Conservation (phyloP, 805 yeast genomes). For the Lipomyces lipofer region DNA sequence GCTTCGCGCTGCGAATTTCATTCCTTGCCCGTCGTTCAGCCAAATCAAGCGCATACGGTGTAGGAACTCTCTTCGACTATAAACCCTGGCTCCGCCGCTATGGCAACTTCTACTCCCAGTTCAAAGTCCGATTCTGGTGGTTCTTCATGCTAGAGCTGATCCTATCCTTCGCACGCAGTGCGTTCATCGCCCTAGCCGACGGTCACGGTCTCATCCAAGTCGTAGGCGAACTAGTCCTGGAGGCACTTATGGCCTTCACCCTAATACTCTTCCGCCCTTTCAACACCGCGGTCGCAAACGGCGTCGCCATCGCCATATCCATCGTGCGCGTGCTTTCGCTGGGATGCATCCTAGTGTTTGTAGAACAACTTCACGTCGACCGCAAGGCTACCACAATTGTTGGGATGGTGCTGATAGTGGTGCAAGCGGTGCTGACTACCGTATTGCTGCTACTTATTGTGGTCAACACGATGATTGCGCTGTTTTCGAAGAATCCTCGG, state of each 20-base stretch:
- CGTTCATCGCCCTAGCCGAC: slow-evolving; percentile 39
- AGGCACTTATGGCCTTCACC: slow-evolving; percentile 32
- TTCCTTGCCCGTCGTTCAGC: slow-evolving; percentile 35
- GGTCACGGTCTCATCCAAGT: slow-evolving; percentile 40
- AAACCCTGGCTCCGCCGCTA: slow-evolving; percentile 39
- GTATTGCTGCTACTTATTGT: slow-evolving; percentile 35
- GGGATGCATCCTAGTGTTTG: slow-evolving; percentile 38
- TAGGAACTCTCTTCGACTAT: slow-evolving; percentile 34
- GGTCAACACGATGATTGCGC: slow-evolving; percentile 16
- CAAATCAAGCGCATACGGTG: slow-evolving; percentile 29
- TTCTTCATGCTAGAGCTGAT: slow-evolving; percentile 34
- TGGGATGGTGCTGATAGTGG: slow-evolving; percentile 38
- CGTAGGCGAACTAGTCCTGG: slow-evolving; percentile 40
- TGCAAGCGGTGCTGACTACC: slow-evolving; percentile 37
- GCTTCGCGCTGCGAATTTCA: slow-evolving; percentile 34
- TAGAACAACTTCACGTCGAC: slow-evolving; percentile 35
- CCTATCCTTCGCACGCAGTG: slow-evolving; percentile 37
- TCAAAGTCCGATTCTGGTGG: slow-evolving; percentile 40
- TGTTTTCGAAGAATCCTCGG: slow-evolving; percentile 7
- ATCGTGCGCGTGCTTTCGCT: slow-evolving; percentile 37
- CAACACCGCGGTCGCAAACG: slow-evolving; percentile 37
- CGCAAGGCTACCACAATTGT: slow-evolving; percentile 37
- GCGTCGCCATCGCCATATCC: slow-evolving; percentile 36
- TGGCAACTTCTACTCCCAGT: slow-evolving; percentile 42
- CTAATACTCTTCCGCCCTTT: slow-evolving; percentile 36